Evolutionary conservation across 306 rosid genomes (phyloP), one percentile per base, ranked within the genome.

Genomic region (Rosa persica): DNA sequence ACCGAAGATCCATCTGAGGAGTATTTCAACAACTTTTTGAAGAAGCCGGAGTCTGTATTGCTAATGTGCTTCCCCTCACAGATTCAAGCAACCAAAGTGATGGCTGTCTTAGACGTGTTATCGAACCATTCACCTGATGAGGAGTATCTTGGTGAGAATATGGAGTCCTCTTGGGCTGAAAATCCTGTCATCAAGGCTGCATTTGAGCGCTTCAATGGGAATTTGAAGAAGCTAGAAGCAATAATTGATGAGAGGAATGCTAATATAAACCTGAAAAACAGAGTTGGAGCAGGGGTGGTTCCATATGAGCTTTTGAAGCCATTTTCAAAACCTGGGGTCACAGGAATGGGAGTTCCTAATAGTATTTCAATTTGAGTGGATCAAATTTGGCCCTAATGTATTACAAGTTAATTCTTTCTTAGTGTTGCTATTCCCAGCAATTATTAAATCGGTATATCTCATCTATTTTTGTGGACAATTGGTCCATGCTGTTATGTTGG

Each of bases 251-350:
- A 72, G 69, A 82, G 83, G 83, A 85, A 81, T 11, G 22, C 60
- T 20, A 22, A 81, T 48, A 2, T 8, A 6, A 42, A 78, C 2
- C 36, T 75, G 47, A 75, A 67, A 78, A 85, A 81, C 36, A 48
- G 75, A 68, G 86, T 83, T 70, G 85, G 89, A 68, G 91, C 84
- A 38, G 67, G 61, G 27, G 83, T 78, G 64, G 46, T 78, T 68
- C 87, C 85, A 25, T 89, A 74, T 61, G 79, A 85, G 80, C 89
- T 83, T 77, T 73, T 81, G 67, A 87, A 79, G 52, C 87, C 81
- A 49, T 74, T 79, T 47, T 79, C 89, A 25, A 38, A 46, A 4
- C 76, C 78, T 58, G 72, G 84, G 20, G 86, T 84, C 54, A 78
- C 78, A 4, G 81, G 88, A n/a, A 87, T 52, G 80, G 86, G 83